These are phyloP conservation scores for Solanum aculeatissimum DNA, from an alignment of 305 asterid species.

Conservation along the genomic window DNA sequence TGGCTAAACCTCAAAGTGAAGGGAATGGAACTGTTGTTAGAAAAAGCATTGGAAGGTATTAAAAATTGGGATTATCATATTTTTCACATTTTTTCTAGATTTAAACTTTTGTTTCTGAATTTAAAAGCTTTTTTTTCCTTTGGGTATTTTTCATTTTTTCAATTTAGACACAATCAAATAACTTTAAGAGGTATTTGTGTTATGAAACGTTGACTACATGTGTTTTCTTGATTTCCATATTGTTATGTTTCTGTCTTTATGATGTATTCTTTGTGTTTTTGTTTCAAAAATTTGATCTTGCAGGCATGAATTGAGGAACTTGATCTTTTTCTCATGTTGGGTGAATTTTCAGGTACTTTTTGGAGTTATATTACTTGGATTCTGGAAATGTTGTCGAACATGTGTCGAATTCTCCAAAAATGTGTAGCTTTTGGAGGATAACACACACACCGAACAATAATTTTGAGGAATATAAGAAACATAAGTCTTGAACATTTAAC, in stretches of 20 bases:
- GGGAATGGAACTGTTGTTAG: constrained; percentile 77
- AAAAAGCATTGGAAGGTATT: constrained; percentile 86
- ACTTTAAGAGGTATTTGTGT: neutral
- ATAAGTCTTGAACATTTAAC: too few relatives aligned
- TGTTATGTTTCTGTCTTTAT: neutral
- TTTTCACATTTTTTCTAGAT: neutral
- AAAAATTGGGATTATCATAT: neutral
- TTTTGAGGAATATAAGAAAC: too few relatives aligned
- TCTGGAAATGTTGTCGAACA: neutral
- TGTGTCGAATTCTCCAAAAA: neutral
- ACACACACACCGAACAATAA: neutral
- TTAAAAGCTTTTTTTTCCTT: neutral
- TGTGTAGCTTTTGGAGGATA: neutral
- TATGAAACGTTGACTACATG: neutral
- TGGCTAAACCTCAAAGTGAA: constrained; percentile 70
- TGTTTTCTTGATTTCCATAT: neutral
- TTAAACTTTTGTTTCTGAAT: neutral
- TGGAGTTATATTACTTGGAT: neutral
- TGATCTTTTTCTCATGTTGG: constrained; percentile 88
- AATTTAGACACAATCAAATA: neutral
- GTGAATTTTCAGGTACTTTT: constrained; percentile 69
- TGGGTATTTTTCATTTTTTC: neutral
- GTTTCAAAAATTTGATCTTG: constrained; percentile 7
- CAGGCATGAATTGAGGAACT: constrained; percentile 83
- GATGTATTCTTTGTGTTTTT: neutral